Conservation (phyloP, 805 yeast species). For the Metschnikowia similis region DNA sequence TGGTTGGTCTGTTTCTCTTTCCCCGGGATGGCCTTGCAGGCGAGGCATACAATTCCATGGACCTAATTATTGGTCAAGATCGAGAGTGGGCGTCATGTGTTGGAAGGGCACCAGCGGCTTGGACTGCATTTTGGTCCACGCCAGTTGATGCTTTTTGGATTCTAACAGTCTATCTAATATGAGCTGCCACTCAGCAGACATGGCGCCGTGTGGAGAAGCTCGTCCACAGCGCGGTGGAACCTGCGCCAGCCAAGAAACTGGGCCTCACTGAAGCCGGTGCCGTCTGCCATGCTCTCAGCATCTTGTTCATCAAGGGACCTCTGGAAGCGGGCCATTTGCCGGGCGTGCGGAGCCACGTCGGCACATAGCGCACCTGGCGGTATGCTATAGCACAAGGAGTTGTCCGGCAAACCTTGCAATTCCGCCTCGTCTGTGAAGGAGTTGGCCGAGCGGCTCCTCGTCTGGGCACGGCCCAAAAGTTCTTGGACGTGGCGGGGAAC, state of each 20-base stretch:
- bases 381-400: slow-evolving; percentile 26
- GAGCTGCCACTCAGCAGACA: neutral
- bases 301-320: slow-evolving; percentile 22
- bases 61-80: too few relatives aligned
- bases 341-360: slow-evolving; percentile 30
- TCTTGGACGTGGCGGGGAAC: slow-evolving; percentile 28
- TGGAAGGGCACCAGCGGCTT: too few relatives aligned
- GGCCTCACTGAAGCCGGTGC: slow-evolving; percentile 20
- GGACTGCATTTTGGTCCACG: too few relatives aligned
- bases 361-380: slow-evolving; percentile 22
- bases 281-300: slow-evolving; percentile 8
- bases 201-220: slow-evolving; percentile 13
- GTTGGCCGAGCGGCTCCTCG: slow-evolving; percentile 14
- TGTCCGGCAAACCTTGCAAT: slow-evolving; percentile 30
- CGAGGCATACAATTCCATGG: neutral
- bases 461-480: slow-evolving; percentile 18
- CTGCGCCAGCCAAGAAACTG: slow-evolving; percentile 31
- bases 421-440: slow-evolving; percentile 12
- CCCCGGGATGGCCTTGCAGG: neutral
- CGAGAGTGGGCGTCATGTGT: too few relatives aligned
- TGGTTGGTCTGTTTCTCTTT: too few relatives aligned
- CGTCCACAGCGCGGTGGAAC: slow-evolving; percentile 23
- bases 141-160: neutral
- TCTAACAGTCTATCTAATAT: too few relatives aligned
- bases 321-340: slow-evolving; percentile 35